Evolutionary conservation across 176 grass and related monocot species (phyloP), one percentile per base, ranked within the genome.

Genomic region (Triticum turgidum): DNA sequence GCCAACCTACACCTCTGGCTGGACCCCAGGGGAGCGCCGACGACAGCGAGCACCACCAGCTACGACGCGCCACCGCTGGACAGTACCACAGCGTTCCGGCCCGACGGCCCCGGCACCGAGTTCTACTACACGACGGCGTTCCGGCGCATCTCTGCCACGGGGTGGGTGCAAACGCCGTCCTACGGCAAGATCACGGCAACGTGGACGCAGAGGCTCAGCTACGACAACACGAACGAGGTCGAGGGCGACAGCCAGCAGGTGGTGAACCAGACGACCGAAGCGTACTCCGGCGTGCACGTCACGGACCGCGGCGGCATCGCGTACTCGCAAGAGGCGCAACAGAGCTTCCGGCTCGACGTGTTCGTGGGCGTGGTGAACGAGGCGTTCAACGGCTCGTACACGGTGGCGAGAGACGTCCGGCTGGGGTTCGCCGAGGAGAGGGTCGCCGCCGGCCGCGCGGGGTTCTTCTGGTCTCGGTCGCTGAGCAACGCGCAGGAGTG

Each of bases 1-100:
- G 95, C 89, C 58, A 98, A 98, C 88, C 84, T 98, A 54, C 95
- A 95, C 86, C 91, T 98, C 52, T 98, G 95, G 95, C 73, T 95
- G 24, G 95, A 98, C 75, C 83, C 75, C 0, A 86, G 84, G 74
- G 83, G 89, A 8, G 34, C 61, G 38, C 32, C 78, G 17, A 91
- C 93, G 44, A 29, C 71, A 2, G 96, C 91, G 51, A 12, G 71
- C 21, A 17, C 91, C 51, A 56, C 79, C 45, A 90, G 84, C 76
- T 91, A 94, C 80, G 81, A 92, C 74, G 88, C 91, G 59, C 89
- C 91, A 7, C 81, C 86, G 7, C 85, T 89, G 3, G 69, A 65
- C 3, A 72, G 75, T 1, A 70, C 70, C 42, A 34, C 79, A 17
- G 58, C 66, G 30, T 75, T 77, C 44, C 29, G 70, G 33, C 84